Evolutionary conservation across 176 grass and related monocot species (phyloP).

Genomic region (Oryza punctata): DNA sequence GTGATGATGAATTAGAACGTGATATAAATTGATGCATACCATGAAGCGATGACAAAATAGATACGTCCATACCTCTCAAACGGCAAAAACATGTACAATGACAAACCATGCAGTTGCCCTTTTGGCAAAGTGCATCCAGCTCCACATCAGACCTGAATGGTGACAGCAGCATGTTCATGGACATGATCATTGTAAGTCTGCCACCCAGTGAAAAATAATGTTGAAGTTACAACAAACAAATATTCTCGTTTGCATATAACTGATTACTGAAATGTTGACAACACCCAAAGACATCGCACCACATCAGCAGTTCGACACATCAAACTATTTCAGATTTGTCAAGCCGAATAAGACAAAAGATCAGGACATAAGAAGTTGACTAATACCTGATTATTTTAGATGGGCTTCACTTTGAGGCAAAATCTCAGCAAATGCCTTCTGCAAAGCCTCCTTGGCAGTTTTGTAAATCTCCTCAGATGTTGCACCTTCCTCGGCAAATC

Average conservation of each 20-base stretch:
- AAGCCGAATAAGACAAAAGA: not conserved
- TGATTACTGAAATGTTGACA: not conserved
- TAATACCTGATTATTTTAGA: conserved; percentile 35
- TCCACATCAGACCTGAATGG: not conserved
- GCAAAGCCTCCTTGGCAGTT: conserved; percentile 52
- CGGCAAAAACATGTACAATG: not conserved
- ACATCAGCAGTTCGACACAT: not conserved
- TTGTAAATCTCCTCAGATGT: conserved; percentile 53
- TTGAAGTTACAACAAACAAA: not conserved
- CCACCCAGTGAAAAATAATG: not conserved
- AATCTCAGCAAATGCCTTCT: conserved; percentile 56
- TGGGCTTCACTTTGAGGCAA: conserved; percentile 40
- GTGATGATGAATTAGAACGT: not conserved
- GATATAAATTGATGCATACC: not conserved
- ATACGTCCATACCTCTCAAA: not conserved
- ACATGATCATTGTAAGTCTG: not conserved
- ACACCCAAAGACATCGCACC: not conserved
- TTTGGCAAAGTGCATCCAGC: not conserved
- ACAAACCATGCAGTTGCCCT: not conserved
- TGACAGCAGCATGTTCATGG: not conserved
- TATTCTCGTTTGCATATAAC: not conserved
- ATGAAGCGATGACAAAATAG: not conserved
- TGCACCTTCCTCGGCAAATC: conserved; percentile 59
- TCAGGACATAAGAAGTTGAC: not conserved
- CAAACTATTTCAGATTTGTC: not conserved